Base-by-base conservation (phyloP, 2,329 filamentous ascomycete species). In the Diplodia scrobiculata region DNA sequence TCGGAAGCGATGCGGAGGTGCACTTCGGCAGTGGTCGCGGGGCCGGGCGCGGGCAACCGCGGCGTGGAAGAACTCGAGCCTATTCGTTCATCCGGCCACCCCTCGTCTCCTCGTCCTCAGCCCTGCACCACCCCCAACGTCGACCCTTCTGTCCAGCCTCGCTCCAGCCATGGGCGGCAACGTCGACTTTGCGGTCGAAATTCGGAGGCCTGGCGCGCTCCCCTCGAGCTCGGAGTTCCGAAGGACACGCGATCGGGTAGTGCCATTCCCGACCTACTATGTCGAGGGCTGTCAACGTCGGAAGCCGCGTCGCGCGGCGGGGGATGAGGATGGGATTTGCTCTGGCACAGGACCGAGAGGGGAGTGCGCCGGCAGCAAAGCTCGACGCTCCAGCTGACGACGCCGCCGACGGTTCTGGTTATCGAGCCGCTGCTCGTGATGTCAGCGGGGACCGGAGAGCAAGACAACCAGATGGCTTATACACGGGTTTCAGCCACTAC, bases 1-100 rank as follows among this genome's bases (percentile, higher is more conserved):
- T 53, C 60, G 60, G 60, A 53, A 63, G 60, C 32, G 45, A n/a
- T 51, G 55, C 54, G 55, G 55, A 60, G 41, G 54, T 32, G 34
- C 55, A 60, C 41, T 48, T 62, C 58, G 58, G 58, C 58, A 62
- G 58, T 62, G 25, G 55, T 13, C 53, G 36, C 54, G 54, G 55
- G 55, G 41, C 45, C 38, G 25, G 38, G 54, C 55, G 38, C 38
- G 55, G 13, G 38, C 52, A 11, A 41, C 45, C 45, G 41, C 25
- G 41, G 34, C 27, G 27, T 50, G 58, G 58, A 62, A 62, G 27
- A 62, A 62, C 29, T 45, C 10, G 27, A 50, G 58, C 58, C 58
- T 62, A 62, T 62, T 62, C 58, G 58, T 62, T 62, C 45, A 62
- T 50, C 58, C 58, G 58, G 58, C 55, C 9, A 3, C 13, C 29